Conservation (phyloP, 2,329 filamentous ascomycete species). For the Ophiostoma sp. region DNA sequence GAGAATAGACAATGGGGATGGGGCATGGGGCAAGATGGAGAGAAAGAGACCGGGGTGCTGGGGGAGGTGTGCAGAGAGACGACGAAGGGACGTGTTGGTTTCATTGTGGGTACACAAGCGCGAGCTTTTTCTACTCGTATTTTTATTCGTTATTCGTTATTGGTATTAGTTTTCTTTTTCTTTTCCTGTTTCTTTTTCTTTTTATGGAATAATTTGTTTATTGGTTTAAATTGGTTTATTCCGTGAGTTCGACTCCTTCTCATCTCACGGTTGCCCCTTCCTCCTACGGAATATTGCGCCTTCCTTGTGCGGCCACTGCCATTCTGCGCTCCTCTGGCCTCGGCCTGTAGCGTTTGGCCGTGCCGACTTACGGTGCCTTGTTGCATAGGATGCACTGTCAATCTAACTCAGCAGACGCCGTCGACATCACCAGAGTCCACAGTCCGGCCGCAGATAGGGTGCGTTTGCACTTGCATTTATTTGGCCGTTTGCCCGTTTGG, state of each 20-base stretch:
- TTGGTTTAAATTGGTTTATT: not conserved
- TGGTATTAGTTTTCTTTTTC: not conserved
- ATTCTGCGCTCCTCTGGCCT: not conserved
- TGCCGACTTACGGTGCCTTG: not conserved
- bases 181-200: not conserved
- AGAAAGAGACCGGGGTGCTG: not conserved
- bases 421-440: too few relatives aligned
- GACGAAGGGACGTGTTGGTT: not conserved
- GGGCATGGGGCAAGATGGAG: conserved; percentile 12
- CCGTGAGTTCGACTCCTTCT: too few relatives aligned
- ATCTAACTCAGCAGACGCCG: too few relatives aligned
- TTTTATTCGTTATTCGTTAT: not conserved
- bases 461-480: not conserved
- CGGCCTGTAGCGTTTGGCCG: not conserved
- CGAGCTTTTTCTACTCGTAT: not conserved
- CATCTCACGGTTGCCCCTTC: conserved; percentile 9
- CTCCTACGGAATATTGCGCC: not conserved
- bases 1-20: not conserved
- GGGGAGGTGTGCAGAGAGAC: conserved; percentile 2
- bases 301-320: not conserved
- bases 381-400: too few relatives aligned
- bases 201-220: not conserved
- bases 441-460: not conserved
- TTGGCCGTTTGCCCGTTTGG: conserved; percentile 7
- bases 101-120: conserved; percentile 4